Evolutionary conservation across 2,329 filamentous ascomycete species (phyloP), one percentile per base, ranked within the genome.

Genomic region (Fusarium sp.): DNA sequence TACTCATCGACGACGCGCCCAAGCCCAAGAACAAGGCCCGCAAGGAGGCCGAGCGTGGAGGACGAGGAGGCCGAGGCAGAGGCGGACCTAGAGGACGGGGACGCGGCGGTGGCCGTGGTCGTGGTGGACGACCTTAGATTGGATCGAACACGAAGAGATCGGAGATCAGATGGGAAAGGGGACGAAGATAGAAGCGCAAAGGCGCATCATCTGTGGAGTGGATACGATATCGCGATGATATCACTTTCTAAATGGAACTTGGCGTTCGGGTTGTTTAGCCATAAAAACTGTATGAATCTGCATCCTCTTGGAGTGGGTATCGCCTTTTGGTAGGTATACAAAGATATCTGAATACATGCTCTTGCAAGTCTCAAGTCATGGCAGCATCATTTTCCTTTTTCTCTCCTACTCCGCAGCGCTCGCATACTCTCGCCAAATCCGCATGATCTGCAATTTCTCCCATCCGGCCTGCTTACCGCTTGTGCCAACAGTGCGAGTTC

Each of bases 1-100:
- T 99, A 55, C 88, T 99, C 67, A 94, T 99, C 74, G 96, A 99
- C 80, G 96, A 99, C 82, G 90, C 93, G 76, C 94, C 95, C 53
- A 99, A 99, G 86, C 95, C 96, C 66, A 98, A 98, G 91, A 99
- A 99, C 85, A 99, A 99, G 90, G 95, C 96, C 26, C 89, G 95
- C 79, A 99, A 99, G 87, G 96, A 98, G 84, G 87, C 86, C 31
- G 88, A 89, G 62, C 84, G 90, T 49, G 87, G 88, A 16, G 84
- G 79, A 12, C 81, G 86, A 34, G 84, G 89, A 62, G 68, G 68
- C 81, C 79, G 86, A 30, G 84, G 86, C 31, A 79, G 86, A 51
- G 84, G 86, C 16, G 79, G 86, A 48, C 85, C 88, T 25, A 82
- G 88, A 56, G 88, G 88, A 19, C 81, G 87, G 41, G 62, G 88